These are phyloP conservation scores for Irpex rosettiformis DNA, from an alignment of 1,284 basidiomycete species.

Conservation along the genomic window DNA sequence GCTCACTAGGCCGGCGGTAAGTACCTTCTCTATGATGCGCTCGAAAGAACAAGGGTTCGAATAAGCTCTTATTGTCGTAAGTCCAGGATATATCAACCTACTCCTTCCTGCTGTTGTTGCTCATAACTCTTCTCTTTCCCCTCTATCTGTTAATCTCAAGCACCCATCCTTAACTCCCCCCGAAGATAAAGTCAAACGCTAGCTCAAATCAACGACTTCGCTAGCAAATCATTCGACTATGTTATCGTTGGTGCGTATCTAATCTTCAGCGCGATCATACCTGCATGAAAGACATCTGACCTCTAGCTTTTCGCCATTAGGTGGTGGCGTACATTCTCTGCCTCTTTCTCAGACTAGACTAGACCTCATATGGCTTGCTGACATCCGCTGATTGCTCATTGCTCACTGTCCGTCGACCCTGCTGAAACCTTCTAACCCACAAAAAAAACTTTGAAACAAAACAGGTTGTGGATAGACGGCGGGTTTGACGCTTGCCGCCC, in stretches of 20 bases:
- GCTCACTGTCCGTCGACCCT: not conserved
- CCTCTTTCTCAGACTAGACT: not conserved
- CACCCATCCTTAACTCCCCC: too few relatives aligned
- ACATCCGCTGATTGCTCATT: not conserved
- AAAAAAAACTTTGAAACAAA: not conserved
- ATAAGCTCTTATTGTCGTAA: not conserved
- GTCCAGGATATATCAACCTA: not conserved
- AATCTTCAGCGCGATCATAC: not conserved
- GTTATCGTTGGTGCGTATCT: slow-evolving; percentile 1
- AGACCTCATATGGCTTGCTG: not conserved
- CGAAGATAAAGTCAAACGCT: not conserved
- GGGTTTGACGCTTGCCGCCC: slow-evolving; percentile 23
- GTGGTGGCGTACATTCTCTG: slow-evolving; percentile 5
- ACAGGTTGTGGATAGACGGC: slow-evolving; percentile 12
- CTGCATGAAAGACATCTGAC: too few relatives aligned
- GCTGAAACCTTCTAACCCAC: not conserved
- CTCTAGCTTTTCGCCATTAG: slow-evolving; percentile 10
- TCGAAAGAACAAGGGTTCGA: not conserved
- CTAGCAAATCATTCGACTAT: slow-evolving; percentile 10
- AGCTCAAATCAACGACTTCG: not conserved
- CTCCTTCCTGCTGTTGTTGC: too few relatives aligned
- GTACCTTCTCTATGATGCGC: not conserved
- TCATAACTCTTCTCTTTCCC: too few relatives aligned
- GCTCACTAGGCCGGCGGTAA: not conserved
- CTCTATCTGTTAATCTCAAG: too few relatives aligned